These are phyloP conservation scores for Ascoidea rubescens DNA, from an alignment of 805 yeast species.

Conservation along the genomic window DNA sequence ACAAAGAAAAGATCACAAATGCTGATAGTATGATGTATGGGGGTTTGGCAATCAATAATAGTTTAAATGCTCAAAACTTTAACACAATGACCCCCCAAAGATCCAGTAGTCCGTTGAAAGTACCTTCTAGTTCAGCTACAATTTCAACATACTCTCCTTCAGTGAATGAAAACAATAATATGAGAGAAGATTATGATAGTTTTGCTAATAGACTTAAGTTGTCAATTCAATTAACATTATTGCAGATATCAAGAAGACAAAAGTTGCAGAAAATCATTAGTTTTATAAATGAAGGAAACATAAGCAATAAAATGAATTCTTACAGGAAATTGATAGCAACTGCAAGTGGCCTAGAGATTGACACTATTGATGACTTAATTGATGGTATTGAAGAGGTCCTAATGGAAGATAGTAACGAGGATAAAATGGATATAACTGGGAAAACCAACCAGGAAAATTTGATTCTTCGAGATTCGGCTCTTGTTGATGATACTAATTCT, in stretches of 20 bases:
- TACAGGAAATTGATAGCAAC: constrained; percentile 66
- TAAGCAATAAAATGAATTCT: constrained; percentile 52
- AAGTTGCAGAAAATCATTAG: constrained; percentile 36
- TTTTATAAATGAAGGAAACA: constrained; percentile 28
- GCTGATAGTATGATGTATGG: neutral
- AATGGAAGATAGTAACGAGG: neutral
- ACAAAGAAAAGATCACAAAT: neutral
- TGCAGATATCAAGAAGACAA: constrained; percentile 37
- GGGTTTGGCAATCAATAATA: too few relatives aligned
- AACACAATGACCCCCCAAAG: neutral
- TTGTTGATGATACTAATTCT: too few relatives aligned
- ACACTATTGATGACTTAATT: constrained; percentile 67
- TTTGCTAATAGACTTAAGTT: constrained; percentile 15
- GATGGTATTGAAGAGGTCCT: constrained; percentile 53
- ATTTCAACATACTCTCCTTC: neutral
- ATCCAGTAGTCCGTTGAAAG: neutral
- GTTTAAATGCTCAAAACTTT: neutral
- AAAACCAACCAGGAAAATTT: too few relatives aligned
- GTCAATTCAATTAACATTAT: constrained; percentile 29
- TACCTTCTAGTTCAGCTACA: neutral
- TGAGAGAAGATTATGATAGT: constrained; percentile 11
- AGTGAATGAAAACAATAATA: constrained; percentile 3
- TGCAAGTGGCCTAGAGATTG: constrained; percentile 64
- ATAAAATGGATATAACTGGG: too few relatives aligned
- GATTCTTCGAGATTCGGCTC: too few relatives aligned